Conservation (phyloP, 78 protist species). For the Tieghemostelium lacteum region DNA sequence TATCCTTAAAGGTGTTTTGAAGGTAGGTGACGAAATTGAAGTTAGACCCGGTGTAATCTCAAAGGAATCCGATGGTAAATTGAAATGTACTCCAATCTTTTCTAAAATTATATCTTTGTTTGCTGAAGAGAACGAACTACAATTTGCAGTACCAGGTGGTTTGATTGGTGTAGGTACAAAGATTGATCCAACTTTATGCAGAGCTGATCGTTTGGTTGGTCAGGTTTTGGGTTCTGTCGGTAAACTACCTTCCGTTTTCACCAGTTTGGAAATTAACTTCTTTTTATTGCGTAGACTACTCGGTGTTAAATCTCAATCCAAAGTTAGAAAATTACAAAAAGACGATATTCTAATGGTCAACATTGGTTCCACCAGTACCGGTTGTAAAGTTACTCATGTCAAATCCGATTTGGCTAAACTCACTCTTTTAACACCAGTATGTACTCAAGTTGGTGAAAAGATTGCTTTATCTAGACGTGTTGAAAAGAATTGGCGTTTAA, state of each 20-base stretch:
- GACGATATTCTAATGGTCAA: conserved; percentile 97
- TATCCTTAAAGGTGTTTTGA: conserved; percentile 97
- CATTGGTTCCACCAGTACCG: conserved; percentile 99
- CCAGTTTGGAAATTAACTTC: conserved; percentile 91
- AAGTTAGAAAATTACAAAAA: conserved; percentile 92
- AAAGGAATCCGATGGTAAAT: conserved; percentile 87
- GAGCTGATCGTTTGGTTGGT: conserved; percentile 99
- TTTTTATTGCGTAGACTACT: conserved; percentile 96
- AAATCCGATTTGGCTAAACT: conserved; percentile 95
- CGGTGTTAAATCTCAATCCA: conserved; percentile 95
- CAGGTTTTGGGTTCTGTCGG: conserved; percentile 97
- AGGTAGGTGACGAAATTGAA: conserved; percentile 98
- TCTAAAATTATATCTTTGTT: conserved; percentile 93
- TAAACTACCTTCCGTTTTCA: conserved; percentile 94
- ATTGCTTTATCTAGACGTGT: conserved; percentile 98
- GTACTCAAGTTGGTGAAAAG: conserved; percentile 97
- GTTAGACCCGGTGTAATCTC: conserved; percentile 98
- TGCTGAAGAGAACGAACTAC: conserved; percentile 96
- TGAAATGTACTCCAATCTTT: conserved; percentile 93
- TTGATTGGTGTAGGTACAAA: conserved; percentile 99
- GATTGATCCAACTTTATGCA: conserved; percentile 99
- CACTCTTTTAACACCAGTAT: conserved; percentile 96
- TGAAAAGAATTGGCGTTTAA: conserved; percentile 98
- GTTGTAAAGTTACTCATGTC: conserved; percentile 94
- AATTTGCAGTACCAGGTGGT: conserved; percentile 99